Percentiles rank a stretch among this genome's conserved stretches.
These are phyloP conservation scores for Eutrema japonicum DNA, from an alignment of 345 rosid genomes.

Conservation along the genomic window DNA sequence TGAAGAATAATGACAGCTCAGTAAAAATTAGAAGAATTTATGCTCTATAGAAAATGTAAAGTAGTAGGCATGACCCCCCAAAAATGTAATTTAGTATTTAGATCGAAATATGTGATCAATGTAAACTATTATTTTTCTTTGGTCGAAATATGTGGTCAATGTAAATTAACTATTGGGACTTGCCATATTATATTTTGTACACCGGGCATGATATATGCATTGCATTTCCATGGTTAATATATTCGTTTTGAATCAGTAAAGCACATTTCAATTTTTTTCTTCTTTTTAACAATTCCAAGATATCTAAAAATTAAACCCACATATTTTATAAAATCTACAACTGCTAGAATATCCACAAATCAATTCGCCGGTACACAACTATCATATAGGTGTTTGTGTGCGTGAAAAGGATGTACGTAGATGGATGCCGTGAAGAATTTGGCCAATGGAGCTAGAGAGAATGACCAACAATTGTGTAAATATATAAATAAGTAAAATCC, in stretches of 20 bases:
- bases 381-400: background rate
- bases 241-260: background rate
- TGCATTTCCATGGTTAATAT: background rate
- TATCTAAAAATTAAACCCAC: background rate
- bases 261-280: background rate
- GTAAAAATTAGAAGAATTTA: background rate
- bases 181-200: background rate
- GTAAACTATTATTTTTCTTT: background rate
- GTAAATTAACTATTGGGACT: background rate
- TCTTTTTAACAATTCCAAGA: background rate
- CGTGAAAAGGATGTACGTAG: background rate
- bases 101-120: background rate
- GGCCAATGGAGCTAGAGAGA: no score
- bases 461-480: no score
- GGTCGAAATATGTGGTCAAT: background rate
- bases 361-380: background rate
- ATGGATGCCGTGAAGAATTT: conserved; percentile 29
- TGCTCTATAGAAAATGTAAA: background rate
- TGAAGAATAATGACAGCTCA: background rate
- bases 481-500: no score
- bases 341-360: background rate
- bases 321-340: background rate
- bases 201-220: background rate
- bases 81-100: background rate
- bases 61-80: background rate